A percentile compares a stretch with the other conserved stretches of the same genome.
These are phyloP conservation scores for Podaxis sp. DNA, from an alignment of 768 basidiomycete species.

Conservation along the genomic window DNA sequence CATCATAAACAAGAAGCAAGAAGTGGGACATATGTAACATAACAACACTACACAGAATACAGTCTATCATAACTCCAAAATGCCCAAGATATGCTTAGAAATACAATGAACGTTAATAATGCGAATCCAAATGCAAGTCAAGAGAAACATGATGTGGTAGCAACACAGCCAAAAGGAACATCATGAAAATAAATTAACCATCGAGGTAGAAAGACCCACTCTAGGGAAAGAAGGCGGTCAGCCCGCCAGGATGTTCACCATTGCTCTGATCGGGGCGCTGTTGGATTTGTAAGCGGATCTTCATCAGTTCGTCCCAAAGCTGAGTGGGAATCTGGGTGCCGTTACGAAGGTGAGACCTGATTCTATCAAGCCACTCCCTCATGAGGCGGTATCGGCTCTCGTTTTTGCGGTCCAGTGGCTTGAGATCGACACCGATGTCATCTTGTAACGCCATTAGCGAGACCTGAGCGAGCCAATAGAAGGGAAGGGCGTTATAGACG, in stretches of 20 bases:
- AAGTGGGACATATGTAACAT: background rate
- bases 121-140: background rate
- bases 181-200: slow-evolving; percentile 7
- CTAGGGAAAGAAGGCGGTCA: slow-evolving; percentile 2
- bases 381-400: slow-evolving; percentile 41
- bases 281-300: slow-evolving; percentile 26
- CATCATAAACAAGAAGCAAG: background rate
- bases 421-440: slow-evolving; percentile 23
- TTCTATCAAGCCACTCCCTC: slow-evolving; percentile 47
- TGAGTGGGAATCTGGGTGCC: slow-evolving; percentile 39
- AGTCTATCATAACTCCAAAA: slow-evolving; percentile 2
- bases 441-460: slow-evolving; percentile 49
- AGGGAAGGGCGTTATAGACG: slow-evolving; percentile 44
- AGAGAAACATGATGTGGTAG: background rate
- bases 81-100: slow-evolving; percentile 5
- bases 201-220: background rate
- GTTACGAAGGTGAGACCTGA: slow-evolving; percentile 39
- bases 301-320: slow-evolving; percentile 46
- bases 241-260: background rate
- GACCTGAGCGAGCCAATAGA: slow-evolving; percentile 61
- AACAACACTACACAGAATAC: background rate
- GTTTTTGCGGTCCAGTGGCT: slow-evolving; percentile 13
- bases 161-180: background rate
- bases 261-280: slow-evolving; percentile 2
- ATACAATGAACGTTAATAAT: slow-evolving; percentile 5